Conservation (phyloP, 345 rosid genomes). For the Linum trigynum region DNA sequence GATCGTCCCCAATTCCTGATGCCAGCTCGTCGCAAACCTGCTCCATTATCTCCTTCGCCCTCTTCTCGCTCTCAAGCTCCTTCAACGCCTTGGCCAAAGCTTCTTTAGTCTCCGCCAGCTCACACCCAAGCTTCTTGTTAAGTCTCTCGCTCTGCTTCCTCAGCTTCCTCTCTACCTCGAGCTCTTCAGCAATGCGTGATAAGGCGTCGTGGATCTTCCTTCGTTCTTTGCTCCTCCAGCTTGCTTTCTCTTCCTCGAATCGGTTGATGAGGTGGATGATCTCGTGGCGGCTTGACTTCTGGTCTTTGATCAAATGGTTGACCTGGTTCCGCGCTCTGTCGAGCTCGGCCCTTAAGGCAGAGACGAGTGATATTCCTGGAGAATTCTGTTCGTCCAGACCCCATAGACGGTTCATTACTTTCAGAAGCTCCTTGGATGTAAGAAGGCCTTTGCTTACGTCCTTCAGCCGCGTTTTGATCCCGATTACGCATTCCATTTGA, state of each 20-base stretch:
- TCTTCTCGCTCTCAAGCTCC: conserved; percentile 64
- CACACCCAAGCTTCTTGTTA: conserved; percentile 76
- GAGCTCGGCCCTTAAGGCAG: conserved; percentile 54
- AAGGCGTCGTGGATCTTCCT: conserved; percentile 39
- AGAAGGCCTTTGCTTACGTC: conserved; percentile 48
- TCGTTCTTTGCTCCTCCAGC: conserved; percentile 48
- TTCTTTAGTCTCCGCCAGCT: conserved; percentile 48
- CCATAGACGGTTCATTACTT: conserved; percentile 54
- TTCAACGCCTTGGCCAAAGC: conserved; percentile 32
- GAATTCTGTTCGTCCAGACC: conserved; percentile 47
- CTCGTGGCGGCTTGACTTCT: conserved; percentile 28
- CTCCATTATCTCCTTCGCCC: conserved; percentile 74
- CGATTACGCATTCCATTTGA: conserved; percentile 20
- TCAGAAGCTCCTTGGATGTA: conserved; percentile 69
- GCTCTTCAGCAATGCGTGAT: conserved; percentile 52
- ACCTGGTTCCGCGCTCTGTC: conserved; percentile 51
- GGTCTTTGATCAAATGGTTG: conserved; percentile 44
- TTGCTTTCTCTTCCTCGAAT: conserved; percentile 55
- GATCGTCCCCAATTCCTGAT: conserved; percentile 60
- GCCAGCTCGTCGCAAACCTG: conserved; percentile 87
- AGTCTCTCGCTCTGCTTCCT: conserved; percentile 63
- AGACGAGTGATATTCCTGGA: conserved; percentile 42
- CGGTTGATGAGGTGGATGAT: conserved; percentile 36
- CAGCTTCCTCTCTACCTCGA: conserved; percentile 60
- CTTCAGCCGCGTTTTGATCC: conserved; percentile 39